Base-by-base conservation (phyloP, 208 protist species). In the Herpetomonas muscarum region DNA sequence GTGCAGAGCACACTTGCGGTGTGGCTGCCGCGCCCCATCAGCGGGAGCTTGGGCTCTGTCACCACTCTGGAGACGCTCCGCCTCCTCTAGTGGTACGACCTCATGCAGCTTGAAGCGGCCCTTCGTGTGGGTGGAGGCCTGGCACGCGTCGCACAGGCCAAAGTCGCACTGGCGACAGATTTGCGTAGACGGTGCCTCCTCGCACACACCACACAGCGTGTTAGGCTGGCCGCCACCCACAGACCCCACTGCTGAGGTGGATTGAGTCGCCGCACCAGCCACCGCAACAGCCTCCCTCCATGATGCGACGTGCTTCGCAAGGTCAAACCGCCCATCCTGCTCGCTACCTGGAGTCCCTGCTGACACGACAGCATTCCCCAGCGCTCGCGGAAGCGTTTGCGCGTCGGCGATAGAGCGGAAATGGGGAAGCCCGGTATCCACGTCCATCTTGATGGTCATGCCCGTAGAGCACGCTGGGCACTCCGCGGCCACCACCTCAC, bases 111-210 rank as follows among this genome's bases (percentile, higher is more conserved):
- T 71, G 37, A 85, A 92, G 24, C 64, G 58, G 4, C 79, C 78
- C 54, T 81, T 82, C 24, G 73, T 41, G 61, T 92, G 85, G 2
- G 76, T 87, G 5, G 74, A 55, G 1, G 19, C 15, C 37, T 64
- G 46, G 64, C 81, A 92, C 1, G 22, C 57, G 2, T 61, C 56
- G 46, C 85, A 92, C n/a, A 88, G 55, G 21, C 76, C 74, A 50
- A 88, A 92, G 61, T 79, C 70, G 57, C 85, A 92, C 59, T 85
- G 81, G 10, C 81, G 28, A 52, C 85, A 92, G 48, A 74, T 54
- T 17, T 72, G 47, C 19, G 37, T 64, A 1, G 64, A 62, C 19
- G 19, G 44, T 12, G 52, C 49, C 46, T 80, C 70, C 59, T 92
- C 85, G 58, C 85, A 92, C 25, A 83, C 70, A 28, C 80, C 79